A percentile compares a stretch with the other conserved stretches of the same genome.
Conservation (phyloP, 768 basidiomycete genomes). For the Leucocoprinus birnbaumii region DNA sequence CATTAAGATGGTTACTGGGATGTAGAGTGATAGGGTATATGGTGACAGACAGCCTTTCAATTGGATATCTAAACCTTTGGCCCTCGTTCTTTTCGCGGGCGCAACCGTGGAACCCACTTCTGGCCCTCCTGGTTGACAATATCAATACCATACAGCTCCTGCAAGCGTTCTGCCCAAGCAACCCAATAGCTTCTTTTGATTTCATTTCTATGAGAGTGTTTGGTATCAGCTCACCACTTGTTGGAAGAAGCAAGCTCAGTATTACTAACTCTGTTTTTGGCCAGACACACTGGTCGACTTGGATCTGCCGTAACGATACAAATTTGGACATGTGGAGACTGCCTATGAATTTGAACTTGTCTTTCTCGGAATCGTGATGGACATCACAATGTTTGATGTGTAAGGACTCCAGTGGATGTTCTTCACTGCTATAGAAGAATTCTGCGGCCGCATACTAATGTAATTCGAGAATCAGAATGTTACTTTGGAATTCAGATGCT, state of each 20-base stretch:
- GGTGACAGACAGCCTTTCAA: too few species aligned
- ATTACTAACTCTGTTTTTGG: neutral
- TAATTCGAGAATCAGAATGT: neutral
- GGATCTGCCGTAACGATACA: neutral
- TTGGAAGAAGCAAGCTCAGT: neutral
- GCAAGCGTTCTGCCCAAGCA: conserved; percentile 1
- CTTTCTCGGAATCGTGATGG: neutral
- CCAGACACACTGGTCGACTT: neutral
- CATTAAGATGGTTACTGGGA: too few species aligned
- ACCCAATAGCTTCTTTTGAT: conserved; percentile 6
- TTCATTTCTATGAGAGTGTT: neutral
- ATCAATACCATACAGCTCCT: neutral
- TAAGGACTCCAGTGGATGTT: neutral
- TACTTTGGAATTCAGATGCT: too few species aligned
- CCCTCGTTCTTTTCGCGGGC: neutral
- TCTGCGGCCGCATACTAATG: conserved; percentile 1
- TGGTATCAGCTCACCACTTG: neutral
- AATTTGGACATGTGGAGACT: conserved; percentile 6
- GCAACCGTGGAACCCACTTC: conserved; percentile 4
- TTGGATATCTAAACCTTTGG: too few species aligned
- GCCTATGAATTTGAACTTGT: conserved; percentile 7
- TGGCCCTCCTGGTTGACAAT: neutral
- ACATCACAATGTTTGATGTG: neutral
- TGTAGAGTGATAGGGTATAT: too few species aligned
- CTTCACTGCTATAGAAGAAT: conserved; percentile 6